Percentiles rank a stretch among this genome's conserved stretches.
Conservation (phyloP, 139 green algal species). For the Chlorella ohadii region DNA sequence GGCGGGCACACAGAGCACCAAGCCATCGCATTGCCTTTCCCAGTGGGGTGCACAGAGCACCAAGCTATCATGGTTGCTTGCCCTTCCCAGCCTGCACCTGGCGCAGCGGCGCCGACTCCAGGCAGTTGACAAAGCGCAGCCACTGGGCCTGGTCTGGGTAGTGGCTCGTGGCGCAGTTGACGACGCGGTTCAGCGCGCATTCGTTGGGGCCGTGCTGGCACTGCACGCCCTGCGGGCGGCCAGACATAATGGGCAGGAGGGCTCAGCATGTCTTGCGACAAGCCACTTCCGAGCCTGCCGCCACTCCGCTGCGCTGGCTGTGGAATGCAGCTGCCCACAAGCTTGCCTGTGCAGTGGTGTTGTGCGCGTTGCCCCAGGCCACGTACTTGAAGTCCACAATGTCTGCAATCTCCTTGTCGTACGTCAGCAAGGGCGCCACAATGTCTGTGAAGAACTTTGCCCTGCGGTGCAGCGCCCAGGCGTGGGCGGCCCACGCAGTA, state of each 20-base stretch:
- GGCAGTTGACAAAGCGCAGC: slow-evolving; percentile 41
- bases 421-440: background rate
- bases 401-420: background rate
- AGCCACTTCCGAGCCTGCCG: too few species aligned
- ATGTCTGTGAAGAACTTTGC: background rate
- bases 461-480: background rate
- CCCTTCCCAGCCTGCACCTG: too few species aligned
- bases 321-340: background rate
- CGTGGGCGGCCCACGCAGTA: too few species aligned
- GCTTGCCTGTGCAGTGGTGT: background rate
- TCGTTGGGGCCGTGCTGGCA: slow-evolving; percentile 50
- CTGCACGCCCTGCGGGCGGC: background rate
- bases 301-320: background rate
- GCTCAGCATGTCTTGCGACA: too few species aligned
- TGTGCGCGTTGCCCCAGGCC: slow-evolving; percentile 9
- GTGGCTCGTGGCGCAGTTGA: slow-evolving; percentile 40
- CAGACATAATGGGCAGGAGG: too few species aligned
- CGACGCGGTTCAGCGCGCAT: slow-evolving; percentile 43
- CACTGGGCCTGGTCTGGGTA: slow-evolving; percentile 9
- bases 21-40: too few species aligned
- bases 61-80: too few species aligned
- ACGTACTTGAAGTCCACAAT: slow-evolving; percentile 10
- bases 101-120: slow-evolving; percentile 19
- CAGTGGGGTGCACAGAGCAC: too few species aligned
- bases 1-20: too few species aligned